phyloP scores from a whole-genome alignment of 164 flowering plant species.

The Stephania japonica region DNA sequence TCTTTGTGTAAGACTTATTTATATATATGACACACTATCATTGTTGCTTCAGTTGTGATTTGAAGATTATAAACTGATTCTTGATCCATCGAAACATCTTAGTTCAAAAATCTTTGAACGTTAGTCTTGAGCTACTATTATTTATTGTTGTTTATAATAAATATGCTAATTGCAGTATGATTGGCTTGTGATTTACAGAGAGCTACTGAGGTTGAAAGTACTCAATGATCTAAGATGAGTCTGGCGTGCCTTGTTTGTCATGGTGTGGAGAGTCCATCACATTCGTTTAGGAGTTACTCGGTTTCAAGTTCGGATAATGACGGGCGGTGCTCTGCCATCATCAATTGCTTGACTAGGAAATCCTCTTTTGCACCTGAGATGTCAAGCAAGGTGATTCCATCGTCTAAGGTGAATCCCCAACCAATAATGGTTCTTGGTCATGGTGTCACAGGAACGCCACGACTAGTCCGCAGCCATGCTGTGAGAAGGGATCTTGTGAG shows the following conservation, averaged over 20 bases:
- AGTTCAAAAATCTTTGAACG: not conserved
- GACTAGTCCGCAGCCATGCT: constrained; percentile 77
- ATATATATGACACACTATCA: not conserved
- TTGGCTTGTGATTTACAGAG: constrained; percentile 13
- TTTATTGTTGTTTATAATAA: not conserved
- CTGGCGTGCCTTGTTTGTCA: constrained; percentile 86
- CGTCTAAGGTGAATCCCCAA: constrained; percentile 83
- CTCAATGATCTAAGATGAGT: constrained; percentile 44
- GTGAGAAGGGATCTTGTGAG: constrained; percentile 82
- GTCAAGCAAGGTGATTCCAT: constrained; percentile 24
- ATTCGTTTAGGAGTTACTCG: constrained; percentile 85
- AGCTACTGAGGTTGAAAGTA: not conserved
- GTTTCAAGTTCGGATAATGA: constrained; percentile 79
- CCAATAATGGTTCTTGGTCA: constrained; percentile 33
- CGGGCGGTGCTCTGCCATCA: constrained; percentile 67
- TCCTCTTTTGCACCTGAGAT: constrained; percentile 30
- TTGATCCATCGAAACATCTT: not conserved
- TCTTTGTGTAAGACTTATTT: not conserved
- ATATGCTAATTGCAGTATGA: not conserved
- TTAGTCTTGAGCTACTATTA: not conserved
- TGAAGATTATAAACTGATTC: not conserved
- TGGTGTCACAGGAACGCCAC: constrained; percentile 49
- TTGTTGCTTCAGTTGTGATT: not conserved
- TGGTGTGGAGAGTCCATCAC: constrained; percentile 81
- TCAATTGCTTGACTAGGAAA: constrained; percentile 49